A percentile compares a stretch with the other conserved stretches of the same genome.
phyloP scores from a whole-genome alignment of 192 early-diverging fungal genomes.

The Spizellomyces punctatus region DNA sequence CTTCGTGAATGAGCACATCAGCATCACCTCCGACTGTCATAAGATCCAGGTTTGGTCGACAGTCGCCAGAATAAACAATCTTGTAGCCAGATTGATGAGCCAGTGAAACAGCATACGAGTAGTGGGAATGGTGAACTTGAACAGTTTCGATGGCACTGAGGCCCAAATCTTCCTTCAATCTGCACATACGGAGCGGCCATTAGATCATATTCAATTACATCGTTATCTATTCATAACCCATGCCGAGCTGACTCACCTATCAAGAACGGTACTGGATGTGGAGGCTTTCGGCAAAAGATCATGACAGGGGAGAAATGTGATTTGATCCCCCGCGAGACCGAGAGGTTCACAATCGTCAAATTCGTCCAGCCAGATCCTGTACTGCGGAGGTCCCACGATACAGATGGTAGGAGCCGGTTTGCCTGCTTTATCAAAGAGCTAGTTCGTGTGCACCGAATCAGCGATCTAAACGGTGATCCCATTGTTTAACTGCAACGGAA shows the following conservation, averaged over 20 bases:
- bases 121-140: constrained; percentile 81
- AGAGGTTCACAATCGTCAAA: constrained; percentile 69
- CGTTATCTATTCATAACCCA: too few relatives aligned
- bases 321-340: constrained; percentile 34
- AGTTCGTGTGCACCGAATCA: too few relatives aligned
- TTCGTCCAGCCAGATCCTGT: constrained; percentile 65
- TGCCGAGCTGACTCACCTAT: too few relatives aligned
- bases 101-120: constrained; percentile 77
- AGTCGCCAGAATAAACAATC: constrained; percentile 90
- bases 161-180: constrained; percentile 40
- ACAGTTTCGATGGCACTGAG: constrained; percentile 64
- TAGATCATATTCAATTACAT: too few relatives aligned
- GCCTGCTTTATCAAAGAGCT: too few relatives aligned
- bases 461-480: too few relatives aligned
- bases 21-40: constrained; percentile 68
- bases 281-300: not conserved
- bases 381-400: constrained; percentile 21
- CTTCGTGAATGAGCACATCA: constrained; percentile 83
- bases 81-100: constrained; percentile 74
- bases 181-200: too few relatives aligned
- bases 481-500: too few relatives aligned
- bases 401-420: too few relatives aligned
- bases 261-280: not conserved
- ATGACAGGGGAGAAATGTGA: not conserved
- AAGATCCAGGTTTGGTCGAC: constrained; percentile 79